Percentiles rank a stretch among this genome's conserved stretches.
Evolutionary conservation across 75 land plant genomes (phyloP).

Genomic region (Picea sitchensis): DNA sequence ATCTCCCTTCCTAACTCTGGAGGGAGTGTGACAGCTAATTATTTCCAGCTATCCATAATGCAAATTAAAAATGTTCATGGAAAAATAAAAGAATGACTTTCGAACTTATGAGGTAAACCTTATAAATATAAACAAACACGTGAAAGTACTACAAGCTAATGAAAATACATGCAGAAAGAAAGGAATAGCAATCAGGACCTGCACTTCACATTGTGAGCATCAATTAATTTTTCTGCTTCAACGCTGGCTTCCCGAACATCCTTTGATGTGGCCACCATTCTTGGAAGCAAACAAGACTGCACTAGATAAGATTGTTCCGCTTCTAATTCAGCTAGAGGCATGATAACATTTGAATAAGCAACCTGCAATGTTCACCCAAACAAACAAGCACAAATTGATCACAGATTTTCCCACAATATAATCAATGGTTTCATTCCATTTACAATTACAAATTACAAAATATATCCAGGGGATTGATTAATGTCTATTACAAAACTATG

Average conservation of each 20-base stretch:
- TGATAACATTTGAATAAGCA: slow-evolving; percentile 62
- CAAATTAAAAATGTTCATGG: neutral
- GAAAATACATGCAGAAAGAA: slow-evolving; percentile 4
- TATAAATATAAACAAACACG: neutral
- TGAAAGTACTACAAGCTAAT: neutral
- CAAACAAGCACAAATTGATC: neutral
- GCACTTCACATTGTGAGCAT: slow-evolving; percentile 65
- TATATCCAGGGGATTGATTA: neutral
- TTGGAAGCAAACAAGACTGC: slow-evolving; percentile 82
- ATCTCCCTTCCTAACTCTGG: no score
- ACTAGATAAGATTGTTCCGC: slow-evolving; percentile 74
- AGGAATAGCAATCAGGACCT: slow-evolving; percentile 42
- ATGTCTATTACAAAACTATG: neutral
- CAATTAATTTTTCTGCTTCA: slow-evolving; percentile 84
- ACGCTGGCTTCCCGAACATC: slow-evolving; percentile 89
- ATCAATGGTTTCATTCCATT: slow-evolving; percentile 1
- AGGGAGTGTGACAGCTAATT: no score
- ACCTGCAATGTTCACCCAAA: slow-evolving; percentile 38
- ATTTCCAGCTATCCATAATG: neutral
- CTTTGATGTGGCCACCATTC: slow-evolving; percentile 58
- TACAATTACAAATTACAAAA: neutral
- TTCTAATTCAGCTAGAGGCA: slow-evolving; percentile 82
- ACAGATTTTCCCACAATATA: neutral
- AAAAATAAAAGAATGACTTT: neutral
- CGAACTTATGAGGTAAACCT: neutral